Conservation (phyloP, 208 protist genomes). For the Acanthamoeba quina region DNA sequence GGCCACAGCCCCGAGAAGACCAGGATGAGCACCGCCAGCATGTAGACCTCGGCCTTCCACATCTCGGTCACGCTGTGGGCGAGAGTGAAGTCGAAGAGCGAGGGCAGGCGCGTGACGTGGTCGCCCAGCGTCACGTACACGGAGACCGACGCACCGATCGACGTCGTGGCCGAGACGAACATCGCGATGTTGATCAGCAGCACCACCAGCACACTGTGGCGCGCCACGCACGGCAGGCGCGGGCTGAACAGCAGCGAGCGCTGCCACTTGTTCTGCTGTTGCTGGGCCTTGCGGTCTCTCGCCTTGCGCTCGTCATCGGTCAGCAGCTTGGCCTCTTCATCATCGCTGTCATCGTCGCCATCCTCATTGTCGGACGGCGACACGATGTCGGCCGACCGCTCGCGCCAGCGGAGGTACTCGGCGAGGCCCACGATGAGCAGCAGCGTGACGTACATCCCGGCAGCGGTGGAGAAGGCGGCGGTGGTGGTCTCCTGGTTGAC, state of each 20-base stretch:
- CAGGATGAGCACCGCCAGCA: conserved; percentile 92
- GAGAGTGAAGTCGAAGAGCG: conserved; percentile 92
- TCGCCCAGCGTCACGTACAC: conserved; percentile 74
- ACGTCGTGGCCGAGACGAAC: conserved; percentile 87
- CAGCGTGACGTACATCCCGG: background rate
- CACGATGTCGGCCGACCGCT: background rate
- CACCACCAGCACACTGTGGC: conserved; percentile 77
- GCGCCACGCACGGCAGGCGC: background rate
- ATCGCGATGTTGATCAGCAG: conserved; percentile 84
- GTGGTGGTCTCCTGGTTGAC: background rate
- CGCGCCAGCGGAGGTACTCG: background rate
- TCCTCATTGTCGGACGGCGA: too few species aligned
- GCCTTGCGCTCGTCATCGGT: background rate
- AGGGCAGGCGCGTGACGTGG: conserved; percentile 60
- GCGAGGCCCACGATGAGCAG: background rate
- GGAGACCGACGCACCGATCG: conserved; percentile 85
- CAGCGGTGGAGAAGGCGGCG: background rate
- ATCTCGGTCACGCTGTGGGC: conserved; percentile 91
- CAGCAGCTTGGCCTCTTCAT: background rate
- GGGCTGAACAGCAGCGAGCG: conserved; percentile 23
- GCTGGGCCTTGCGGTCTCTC: too few species aligned
- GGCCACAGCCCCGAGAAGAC: conserved; percentile 96
- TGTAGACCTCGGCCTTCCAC: conserved; percentile 91
- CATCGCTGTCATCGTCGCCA: too few species aligned
- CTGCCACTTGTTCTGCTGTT: background rate